Conservation (phyloP, 2,329 filamentous ascomycete species). For the Epichloe scottii region DNA sequence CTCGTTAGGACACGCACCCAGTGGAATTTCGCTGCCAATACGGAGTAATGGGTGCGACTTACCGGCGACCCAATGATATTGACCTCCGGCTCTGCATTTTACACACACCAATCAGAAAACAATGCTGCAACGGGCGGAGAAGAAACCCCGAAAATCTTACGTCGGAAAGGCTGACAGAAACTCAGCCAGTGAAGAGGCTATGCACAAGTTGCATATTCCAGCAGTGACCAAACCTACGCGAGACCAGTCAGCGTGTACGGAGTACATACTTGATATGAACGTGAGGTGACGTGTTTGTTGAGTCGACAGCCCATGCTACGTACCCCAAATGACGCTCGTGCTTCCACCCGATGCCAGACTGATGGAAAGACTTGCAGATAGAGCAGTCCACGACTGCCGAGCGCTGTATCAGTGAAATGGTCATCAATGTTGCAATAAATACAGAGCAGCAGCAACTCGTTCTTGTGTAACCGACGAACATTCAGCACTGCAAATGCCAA, state of each 20-base stretch:
- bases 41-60: slow-evolving; percentile 12
- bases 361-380: slow-evolving; percentile 31
- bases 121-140: no score
- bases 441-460: neutral
- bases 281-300: no score
- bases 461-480: slow-evolving; percentile 8
- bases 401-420: no score
- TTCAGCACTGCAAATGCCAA: slow-evolving; percentile 35
- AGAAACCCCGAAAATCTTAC: slow-evolving; percentile 4
- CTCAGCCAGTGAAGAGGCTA: slow-evolving; percentile 56
- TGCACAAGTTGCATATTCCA: slow-evolving; percentile 22
- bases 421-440: no score
- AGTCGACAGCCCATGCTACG: neutral
- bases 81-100: slow-evolving; percentile 32
- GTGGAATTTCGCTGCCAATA: no score
- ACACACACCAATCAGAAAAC: no score
- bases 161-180: slow-evolving; percentile 52
- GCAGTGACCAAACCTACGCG: slow-evolving; percentile 17
- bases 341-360: slow-evolving; percentile 55
- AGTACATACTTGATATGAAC: no score
- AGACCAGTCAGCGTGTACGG: no score
- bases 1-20: neutral
- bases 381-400: slow-evolving; percentile 29
- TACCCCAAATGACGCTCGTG: slow-evolving; percentile 58
- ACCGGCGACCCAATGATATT: slow-evolving; percentile 61